Evolutionary conservation across 306 rosid genomes (phyloP).

Genomic region (Lupinus albus): DNA sequence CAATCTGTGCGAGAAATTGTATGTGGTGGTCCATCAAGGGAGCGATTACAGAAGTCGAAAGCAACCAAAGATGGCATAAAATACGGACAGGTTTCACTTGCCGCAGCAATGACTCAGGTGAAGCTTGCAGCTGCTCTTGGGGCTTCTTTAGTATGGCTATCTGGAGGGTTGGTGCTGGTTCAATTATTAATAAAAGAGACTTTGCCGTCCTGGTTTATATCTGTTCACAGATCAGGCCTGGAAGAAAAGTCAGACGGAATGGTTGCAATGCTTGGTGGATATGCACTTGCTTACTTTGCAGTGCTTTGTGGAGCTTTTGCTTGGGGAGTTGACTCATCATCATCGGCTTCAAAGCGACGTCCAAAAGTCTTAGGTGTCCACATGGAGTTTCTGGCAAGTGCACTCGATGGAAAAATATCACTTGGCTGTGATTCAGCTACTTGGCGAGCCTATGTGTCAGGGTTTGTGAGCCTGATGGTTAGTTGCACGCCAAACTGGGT

Average conservation of each 20-base stretch:
- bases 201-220: slow-evolving; percentile 92
- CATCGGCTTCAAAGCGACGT: slow-evolving; percentile 79
- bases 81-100: slow-evolving; percentile 71
- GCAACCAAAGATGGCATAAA: slow-evolving; percentile 51
- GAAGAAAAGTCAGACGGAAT: slow-evolving; percentile 69
- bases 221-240: slow-evolving; percentile 64
- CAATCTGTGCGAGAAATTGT: slow-evolving; percentile 76
- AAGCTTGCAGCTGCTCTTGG: slow-evolving; percentile 93
- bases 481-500: slow-evolving; percentile 85
- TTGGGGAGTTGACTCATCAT: slow-evolving; percentile 90
- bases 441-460: slow-evolving; percentile 87
- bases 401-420: slow-evolving; percentile 89
- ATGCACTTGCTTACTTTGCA: slow-evolving; percentile 84
- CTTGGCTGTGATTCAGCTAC: slow-evolving; percentile 85
- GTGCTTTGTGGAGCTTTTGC: slow-evolving; percentile 83
- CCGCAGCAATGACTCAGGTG: slow-evolving; percentile 69
- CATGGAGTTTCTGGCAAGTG: slow-evolving; percentile 93
- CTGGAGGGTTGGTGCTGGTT: slow-evolving; percentile 78
- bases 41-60: slow-evolving; percentile 51
- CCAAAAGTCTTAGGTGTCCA: slow-evolving; percentile 74
- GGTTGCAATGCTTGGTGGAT: slow-evolving; percentile 84
- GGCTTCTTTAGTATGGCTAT: slow-evolving; percentile 84
- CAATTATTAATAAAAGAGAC: slow-evolving; percentile 82
- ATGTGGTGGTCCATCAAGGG: slow-evolving; percentile 52
- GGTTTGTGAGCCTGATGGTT: slow-evolving; percentile 85